These are phyloP conservation scores for Sphaerosporella brunnea DNA, from an alignment of 495 filamentous ascomycete species.

Conservation along the genomic window DNA sequence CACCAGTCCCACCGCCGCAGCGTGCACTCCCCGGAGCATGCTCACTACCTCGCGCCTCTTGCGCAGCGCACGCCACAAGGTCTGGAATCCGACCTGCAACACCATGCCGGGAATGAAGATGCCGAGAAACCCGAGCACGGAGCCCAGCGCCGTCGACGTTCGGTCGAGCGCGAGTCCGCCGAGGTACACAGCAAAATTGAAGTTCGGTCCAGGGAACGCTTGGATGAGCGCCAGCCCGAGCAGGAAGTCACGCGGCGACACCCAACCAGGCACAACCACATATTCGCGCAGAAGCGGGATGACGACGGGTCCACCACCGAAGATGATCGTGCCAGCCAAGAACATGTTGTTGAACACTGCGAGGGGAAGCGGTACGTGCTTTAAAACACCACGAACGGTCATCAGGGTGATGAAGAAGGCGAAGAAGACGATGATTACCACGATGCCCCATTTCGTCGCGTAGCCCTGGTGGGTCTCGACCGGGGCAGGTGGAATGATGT, in stretches of 20 bases:
- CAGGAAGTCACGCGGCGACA: conserved; percentile 59
- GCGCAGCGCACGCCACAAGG: conserved; percentile 48
- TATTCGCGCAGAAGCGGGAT: conserved; percentile 65
- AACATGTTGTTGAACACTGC: conserved; percentile 65
- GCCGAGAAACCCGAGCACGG: conserved; percentile 46
- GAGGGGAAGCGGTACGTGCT: conserved; percentile 33
- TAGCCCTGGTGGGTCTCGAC: conserved; percentile 12
- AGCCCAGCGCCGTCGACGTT: conserved; percentile 34
- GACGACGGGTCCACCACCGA: conserved; percentile 73
- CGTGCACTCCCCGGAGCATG: conserved; percentile 52
- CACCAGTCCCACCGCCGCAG: conserved; percentile 57
- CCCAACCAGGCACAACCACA: conserved; percentile 66
- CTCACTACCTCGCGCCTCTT: conserved; percentile 37
- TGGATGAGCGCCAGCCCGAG: conserved; percentile 71
- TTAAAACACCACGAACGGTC: conserved; percentile 36
- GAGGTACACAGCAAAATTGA: conserved; percentile 73
- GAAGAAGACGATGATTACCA: conserved; percentile 35
- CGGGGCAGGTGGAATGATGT: background rate
- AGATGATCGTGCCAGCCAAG: conserved; percentile 76
- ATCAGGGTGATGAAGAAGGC: conserved; percentile 44
- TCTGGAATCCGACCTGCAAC: conserved; percentile 48
- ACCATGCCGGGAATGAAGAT: conserved; percentile 59
- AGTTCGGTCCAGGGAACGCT: conserved; percentile 71
- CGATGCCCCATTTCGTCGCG: conserved; percentile 16
- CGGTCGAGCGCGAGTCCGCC: conserved; percentile 40